Evolutionary conservation across 2,329 filamentous ascomycete species (phyloP).

Genomic region (Fusarium sp.): DNA sequence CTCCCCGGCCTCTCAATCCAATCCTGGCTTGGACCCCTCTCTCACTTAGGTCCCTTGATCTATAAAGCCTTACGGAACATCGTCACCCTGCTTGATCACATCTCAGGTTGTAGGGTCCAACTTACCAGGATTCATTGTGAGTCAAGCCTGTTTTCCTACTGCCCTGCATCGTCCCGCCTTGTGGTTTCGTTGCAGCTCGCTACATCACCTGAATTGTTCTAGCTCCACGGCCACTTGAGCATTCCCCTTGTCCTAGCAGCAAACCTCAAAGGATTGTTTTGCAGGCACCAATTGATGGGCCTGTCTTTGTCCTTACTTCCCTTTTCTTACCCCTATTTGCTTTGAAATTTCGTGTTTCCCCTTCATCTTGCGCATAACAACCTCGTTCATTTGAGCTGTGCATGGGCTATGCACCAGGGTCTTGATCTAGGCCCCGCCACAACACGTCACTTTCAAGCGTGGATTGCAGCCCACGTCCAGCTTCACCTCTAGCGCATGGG

Average conservation of each 20-base stretch:
- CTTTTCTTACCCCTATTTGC: constrained; percentile 1
- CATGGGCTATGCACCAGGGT: constrained; percentile 35
- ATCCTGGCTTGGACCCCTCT: constrained; percentile 17
- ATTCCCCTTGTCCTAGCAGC: constrained; percentile 5
- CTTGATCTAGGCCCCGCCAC: constrained; percentile 47
- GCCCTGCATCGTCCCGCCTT: constrained; percentile 11
- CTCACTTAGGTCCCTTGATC: constrained; percentile 12
- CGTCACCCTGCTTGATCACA: constrained; percentile 30
- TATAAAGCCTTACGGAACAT: constrained; percentile 29
- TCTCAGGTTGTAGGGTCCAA: constrained; percentile 29
- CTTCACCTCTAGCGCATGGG: constrained; percentile 43
- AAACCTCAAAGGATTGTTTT: constrained; percentile 3
- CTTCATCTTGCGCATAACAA: constrained; percentile 14
- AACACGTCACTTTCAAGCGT: constrained; percentile 50
- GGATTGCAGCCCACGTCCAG: constrained; percentile 46
- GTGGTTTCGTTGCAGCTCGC: constrained; percentile 7
- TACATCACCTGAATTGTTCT: constrained; percentile 11
- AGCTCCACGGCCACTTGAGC: constrained; percentile 3
- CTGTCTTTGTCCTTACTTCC: not conserved
- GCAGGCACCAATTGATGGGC: not conserved
- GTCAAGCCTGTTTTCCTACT: constrained; percentile 31
- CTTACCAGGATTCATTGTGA: constrained; percentile 39
- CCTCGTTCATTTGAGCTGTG: constrained; percentile 31
- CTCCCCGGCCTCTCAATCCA: constrained; percentile 3
- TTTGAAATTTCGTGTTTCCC: constrained; percentile 6